phyloP scores from a whole-genome alignment of 225 moss, liverwort and hornwort species.

The Physcomitrium patens region DNA sequence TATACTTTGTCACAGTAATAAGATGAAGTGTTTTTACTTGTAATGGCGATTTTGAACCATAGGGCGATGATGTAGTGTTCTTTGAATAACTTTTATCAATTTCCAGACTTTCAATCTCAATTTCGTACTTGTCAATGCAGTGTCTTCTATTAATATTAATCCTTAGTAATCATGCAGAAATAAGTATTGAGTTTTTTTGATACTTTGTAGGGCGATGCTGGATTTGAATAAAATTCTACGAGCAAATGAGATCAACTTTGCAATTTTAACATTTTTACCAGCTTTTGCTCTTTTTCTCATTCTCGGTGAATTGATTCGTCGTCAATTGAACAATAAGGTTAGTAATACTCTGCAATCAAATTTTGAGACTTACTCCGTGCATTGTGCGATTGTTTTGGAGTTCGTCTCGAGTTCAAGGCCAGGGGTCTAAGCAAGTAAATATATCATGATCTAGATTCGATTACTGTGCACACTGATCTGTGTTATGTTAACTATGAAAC shows the following conservation, averaged over 20 bases:
- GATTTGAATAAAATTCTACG: slow-evolving; percentile 95
- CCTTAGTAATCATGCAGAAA: not conserved
- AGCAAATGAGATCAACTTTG: slow-evolving; percentile 99
- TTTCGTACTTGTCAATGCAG: not conserved
- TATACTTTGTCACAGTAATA: slow-evolving; percentile 10
- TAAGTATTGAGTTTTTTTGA: not conserved
- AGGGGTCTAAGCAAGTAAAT: not conserved
- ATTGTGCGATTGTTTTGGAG: not conserved
- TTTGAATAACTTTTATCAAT: not conserved
- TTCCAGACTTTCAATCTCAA: not conserved
- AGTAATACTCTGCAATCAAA: slow-evolving; percentile 22
- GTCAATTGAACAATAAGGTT: slow-evolving; percentile 49
- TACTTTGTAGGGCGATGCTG: slow-evolving; percentile 73
- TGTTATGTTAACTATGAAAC: not conserved
- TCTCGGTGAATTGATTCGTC: slow-evolving; percentile 53
- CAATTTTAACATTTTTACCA: slow-evolving; percentile 88
- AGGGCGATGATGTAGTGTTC: slow-evolving; percentile 1
- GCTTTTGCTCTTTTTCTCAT: slow-evolving; percentile 62
- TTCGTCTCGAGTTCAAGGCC: slow-evolving; percentile 4
- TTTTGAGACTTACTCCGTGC: slow-evolving; percentile 1
- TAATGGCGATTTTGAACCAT: not conserved
- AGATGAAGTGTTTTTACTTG: not conserved
- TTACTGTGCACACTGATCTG: not conserved
- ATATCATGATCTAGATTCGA: not conserved
- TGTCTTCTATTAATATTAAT: not conserved